A percentile compares a stretch with the other conserved stretches of the same genome.
Conservation (phyloP, 2,329 filamentous ascomycete species). For the Teratosphaeria nubilosa region DNA sequence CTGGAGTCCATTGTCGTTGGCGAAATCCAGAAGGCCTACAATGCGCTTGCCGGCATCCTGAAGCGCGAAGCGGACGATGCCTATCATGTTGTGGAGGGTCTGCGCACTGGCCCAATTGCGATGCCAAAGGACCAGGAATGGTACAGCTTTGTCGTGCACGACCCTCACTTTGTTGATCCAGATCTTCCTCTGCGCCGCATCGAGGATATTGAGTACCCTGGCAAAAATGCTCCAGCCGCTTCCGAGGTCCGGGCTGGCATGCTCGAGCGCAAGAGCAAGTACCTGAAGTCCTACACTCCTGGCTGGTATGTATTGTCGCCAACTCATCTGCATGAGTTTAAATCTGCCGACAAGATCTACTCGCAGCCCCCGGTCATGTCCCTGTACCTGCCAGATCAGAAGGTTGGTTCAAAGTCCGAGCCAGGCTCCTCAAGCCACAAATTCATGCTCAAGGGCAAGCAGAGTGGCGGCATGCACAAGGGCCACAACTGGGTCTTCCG, state of each 20-base stretch:
- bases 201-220: constrained; percentile 82
- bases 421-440: constrained; percentile 83
- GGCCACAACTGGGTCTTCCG: constrained; percentile 60
- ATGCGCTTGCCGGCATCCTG: constrained; percentile 80
- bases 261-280: constrained; percentile 96
- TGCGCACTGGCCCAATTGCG: constrained; percentile 75
- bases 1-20: constrained; percentile 93
- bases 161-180: constrained; percentile 81
- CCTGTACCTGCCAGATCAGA: constrained; percentile 86
- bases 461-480: constrained; percentile 91
- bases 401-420: constrained; percentile 81
- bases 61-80: constrained; percentile 82
- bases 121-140: constrained; percentile 94
- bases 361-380: constrained; percentile 90
- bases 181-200: constrained; percentile 65
- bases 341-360: constrained; percentile 81
- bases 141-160: constrained; percentile 67
- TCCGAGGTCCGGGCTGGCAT: constrained; percentile 82
- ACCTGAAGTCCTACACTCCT: constrained; percentile 91
- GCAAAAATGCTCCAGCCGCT: constrained; percentile 72
- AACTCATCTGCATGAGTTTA: constrained; percentile 97
- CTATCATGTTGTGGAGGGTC: constrained; percentile 65
- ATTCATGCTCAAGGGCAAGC: constrained; percentile 92
- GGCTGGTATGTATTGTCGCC: constrained; percentile 96
- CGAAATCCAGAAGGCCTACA: constrained; percentile 97